Percentiles rank a stretch among this genome's conserved stretches.
Conservation (phyloP, 192 early-diverging fungal species). For the Entomortierella lignicola region DNA sequence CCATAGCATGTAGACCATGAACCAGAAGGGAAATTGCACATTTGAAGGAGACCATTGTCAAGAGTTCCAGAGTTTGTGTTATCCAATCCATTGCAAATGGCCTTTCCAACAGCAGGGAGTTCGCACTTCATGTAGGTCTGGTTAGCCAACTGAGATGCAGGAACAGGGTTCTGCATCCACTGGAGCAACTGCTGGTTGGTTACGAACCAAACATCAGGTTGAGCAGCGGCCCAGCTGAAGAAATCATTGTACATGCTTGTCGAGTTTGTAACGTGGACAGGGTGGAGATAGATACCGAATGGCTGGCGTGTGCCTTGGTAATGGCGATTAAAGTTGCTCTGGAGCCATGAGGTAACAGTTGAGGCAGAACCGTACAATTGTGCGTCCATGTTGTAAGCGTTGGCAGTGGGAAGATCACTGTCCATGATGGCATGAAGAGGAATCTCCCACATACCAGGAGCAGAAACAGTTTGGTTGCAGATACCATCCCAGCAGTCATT, state of each 20-base stretch:
- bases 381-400: conserved; percentile 58
- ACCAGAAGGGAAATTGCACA: conserved; percentile 62
- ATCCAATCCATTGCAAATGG: conserved; percentile 81
- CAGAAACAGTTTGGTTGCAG: conserved; percentile 53
- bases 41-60: conserved; percentile 49
- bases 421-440: conserved; percentile 70
- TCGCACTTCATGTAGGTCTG: conserved; percentile 77
- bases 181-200: conserved; percentile 74
- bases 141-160: conserved; percentile 67
- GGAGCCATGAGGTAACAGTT: conserved; percentile 58
- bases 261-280: conserved; percentile 57
- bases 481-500: conserved; percentile 69
- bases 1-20: conserved; percentile 67
- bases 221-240: conserved; percentile 61
- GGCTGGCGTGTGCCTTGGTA: conserved; percentile 64
- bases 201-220: conserved; percentile 79
- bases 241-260: conserved; percentile 57
- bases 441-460: conserved; percentile 75
- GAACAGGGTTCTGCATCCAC: conserved; percentile 86
- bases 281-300: conserved; percentile 60
- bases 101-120: conserved; percentile 65
- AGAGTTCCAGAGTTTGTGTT: conserved; percentile 43
- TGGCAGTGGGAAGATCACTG: conserved; percentile 12
- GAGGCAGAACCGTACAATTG: conserved; percentile 57
- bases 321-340: conserved; percentile 68